Base-by-base conservation (phyloP, 805 yeast genomes). In the Kuraishia hungarica region DNA sequence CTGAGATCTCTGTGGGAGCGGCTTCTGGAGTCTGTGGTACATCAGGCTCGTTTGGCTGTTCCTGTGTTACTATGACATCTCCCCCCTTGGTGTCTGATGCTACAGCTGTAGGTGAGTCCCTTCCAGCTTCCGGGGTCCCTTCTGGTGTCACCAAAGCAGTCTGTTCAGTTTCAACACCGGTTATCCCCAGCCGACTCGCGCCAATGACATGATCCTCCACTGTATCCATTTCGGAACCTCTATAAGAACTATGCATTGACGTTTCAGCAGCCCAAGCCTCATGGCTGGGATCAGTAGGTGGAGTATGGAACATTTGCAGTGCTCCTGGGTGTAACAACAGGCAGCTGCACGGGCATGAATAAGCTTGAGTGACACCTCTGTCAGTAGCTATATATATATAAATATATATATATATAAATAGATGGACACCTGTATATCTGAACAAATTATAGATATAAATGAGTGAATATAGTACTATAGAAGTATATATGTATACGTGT, bases 281-380 rank as follows among this genome's bases (percentile, higher is more conserved):
- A 28, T 52, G 53, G 19, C 46, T 23, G 19, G 53, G 53, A 49
- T 65, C 68, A 1, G 67, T 66, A 7, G 71, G 71, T 5, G 72
- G 72, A 4, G 72, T 68, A 54, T 68, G 71, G 55, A 68, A 65
- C 72, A 68, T 65, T 13, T 53, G 43, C 43, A 35, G 43, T 35
- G 43, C 17, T 35, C 43, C 43, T 35, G n/a, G 11, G 17, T 35
- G 43, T 35, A 35, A 13, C 15, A 17, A 13, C 43, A 3, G 43
- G 3, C 43, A 35, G 43, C 43, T 35, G 43, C 43, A 13, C 43
- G 11, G n/a, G 43, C 43, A 35, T 35, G 43, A 7, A 35, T 35
- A 15, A 26, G 29, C n/a, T 26, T 26, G 29, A 26, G 29, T 26
- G 29, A 26, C n/a, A n/a, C n/a, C n/a, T n/a, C n/a, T n/a, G n/a